phyloP scores from a whole-genome alignment of 2,329 filamentous ascomycete species.

The Leptosphaerulina australis region DNA sequence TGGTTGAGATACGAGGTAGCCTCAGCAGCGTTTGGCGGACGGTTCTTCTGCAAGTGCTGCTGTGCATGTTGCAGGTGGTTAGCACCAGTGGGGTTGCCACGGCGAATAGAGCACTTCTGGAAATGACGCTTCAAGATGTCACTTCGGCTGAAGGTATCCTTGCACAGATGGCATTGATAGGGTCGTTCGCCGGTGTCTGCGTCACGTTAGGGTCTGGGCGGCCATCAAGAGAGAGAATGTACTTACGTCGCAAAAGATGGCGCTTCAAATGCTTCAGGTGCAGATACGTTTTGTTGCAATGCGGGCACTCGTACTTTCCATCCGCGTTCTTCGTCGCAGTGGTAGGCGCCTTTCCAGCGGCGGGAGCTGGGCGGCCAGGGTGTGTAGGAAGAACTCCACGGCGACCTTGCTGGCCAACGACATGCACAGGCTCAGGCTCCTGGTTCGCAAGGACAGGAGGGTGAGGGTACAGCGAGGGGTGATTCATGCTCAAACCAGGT shows the following conservation, averaged over 20 bases:
- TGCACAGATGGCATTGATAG: conserved; percentile 97
- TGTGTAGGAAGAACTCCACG: conserved; percentile 91
- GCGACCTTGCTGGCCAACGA: conserved; percentile 92
- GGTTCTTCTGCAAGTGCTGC: conserved; percentile 79
- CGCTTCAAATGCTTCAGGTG: conserved; percentile 98
- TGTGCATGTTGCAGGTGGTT: conserved; percentile 94
- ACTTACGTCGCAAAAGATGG: conserved; percentile 94
- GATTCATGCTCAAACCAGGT: conserved; percentile 43
- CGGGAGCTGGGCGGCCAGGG: conserved; percentile 80
- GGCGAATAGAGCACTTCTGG: conserved; percentile 96
- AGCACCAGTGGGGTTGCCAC: conserved; percentile 92
- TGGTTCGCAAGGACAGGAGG: conserved; percentile 48
- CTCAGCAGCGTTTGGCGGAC: conserved; percentile 41
- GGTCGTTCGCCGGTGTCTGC: conserved; percentile 95
- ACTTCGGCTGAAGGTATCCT: conserved; percentile 96
- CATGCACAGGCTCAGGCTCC: conserved; percentile 75
- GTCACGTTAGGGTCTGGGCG: conserved; percentile 42
- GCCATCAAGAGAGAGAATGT: conserved; percentile 6
- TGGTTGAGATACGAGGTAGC: conserved; percentile 47
- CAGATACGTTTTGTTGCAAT: conserved; percentile 97
- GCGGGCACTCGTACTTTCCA: conserved; percentile 96
- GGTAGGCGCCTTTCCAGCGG: conserved; percentile 78
- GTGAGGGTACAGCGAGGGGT: conserved; percentile 48
- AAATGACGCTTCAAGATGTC: conserved; percentile 99
- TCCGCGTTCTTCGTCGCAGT: conserved; percentile 95